Conservation (phyloP, 2,329 filamentous ascomycete genomes). For the Juglanconis juglandina region DNA sequence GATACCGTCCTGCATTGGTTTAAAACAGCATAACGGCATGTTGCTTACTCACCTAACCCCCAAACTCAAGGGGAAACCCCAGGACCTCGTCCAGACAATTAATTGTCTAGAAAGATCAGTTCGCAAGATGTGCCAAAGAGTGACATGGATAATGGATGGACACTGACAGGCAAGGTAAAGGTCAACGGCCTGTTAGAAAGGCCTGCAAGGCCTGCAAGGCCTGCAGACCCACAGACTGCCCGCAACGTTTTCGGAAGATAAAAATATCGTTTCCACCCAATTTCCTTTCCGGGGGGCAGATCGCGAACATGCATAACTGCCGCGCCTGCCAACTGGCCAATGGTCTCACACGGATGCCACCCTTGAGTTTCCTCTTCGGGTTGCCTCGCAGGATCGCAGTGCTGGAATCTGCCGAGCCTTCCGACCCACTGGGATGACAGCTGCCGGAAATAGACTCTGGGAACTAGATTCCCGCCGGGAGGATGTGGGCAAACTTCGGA, state of each 20-base stretch:
- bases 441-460: background rate
- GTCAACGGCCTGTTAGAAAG: too few species aligned
- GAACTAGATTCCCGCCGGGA: background rate
- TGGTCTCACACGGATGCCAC: background rate
- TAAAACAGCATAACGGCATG: too few species aligned
- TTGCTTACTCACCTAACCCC: too few species aligned
- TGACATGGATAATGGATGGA: too few species aligned
- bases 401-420: background rate
- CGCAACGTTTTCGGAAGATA: background rate
- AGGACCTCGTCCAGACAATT: too few species aligned
- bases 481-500: background rate
- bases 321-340: background rate
- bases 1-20: too few species aligned
- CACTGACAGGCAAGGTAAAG: too few species aligned
- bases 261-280: background rate
- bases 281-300: background rate
- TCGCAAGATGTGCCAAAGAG: too few species aligned
- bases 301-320: background rate
- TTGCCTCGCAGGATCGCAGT: background rate
- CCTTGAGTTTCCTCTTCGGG: background rate
- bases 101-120: too few species aligned
- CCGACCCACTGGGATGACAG: background rate
- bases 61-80: too few species aligned
- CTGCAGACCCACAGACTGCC: too few species aligned
- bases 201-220: too few species aligned